These are phyloP conservation scores for Hypoxylon rickii DNA, from an alignment of 495 filamentous ascomycete genomes.

Conservation along the genomic window DNA sequence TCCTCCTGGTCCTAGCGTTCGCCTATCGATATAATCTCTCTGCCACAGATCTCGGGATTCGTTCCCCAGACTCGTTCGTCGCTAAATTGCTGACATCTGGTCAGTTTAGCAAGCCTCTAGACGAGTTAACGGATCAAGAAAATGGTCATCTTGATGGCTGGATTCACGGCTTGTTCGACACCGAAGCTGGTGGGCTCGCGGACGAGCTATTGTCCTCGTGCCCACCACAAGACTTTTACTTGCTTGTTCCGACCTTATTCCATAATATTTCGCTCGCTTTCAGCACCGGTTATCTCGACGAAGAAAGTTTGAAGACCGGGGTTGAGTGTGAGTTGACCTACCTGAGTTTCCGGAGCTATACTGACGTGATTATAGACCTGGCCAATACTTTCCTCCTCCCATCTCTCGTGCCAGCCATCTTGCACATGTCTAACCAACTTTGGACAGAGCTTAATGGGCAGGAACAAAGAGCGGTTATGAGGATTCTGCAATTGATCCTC, in stretches of 20 bases:
- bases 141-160: slow-evolving; percentile 78
- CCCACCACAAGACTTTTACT: slow-evolving; percentile 90
- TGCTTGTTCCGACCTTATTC: slow-evolving; percentile 88
- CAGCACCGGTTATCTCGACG: slow-evolving; percentile 67
- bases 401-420: slow-evolving; percentile 78
- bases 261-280: slow-evolving; percentile 81
- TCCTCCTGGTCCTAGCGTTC: slow-evolving; percentile 81
- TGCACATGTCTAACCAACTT: slow-evolving; percentile 80
- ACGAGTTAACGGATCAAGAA: slow-evolving; percentile 72
- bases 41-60: slow-evolving; percentile 66
- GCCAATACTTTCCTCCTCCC: slow-evolving; percentile 89
- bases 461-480: slow-evolving; percentile 67
- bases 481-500: slow-evolving; percentile 76
- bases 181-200: slow-evolving; percentile 69
- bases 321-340: slow-evolving; percentile 71
- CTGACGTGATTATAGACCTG: slow-evolving; percentile 58
- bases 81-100: slow-evolving; percentile 73
- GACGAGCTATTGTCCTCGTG: slow-evolving; percentile 93
- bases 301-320: slow-evolving; percentile 83
- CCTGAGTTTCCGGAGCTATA: background rate
- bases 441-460: slow-evolving; percentile 59
- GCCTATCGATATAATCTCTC: slow-evolving; percentile 81
- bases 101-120: slow-evolving; percentile 62
- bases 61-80: slow-evolving; percentile 70
- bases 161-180: slow-evolving; percentile 86